Evolutionary conservation across 306 rosid genomes (phyloP).

Genomic region (Gastrolobium villosum): DNA sequence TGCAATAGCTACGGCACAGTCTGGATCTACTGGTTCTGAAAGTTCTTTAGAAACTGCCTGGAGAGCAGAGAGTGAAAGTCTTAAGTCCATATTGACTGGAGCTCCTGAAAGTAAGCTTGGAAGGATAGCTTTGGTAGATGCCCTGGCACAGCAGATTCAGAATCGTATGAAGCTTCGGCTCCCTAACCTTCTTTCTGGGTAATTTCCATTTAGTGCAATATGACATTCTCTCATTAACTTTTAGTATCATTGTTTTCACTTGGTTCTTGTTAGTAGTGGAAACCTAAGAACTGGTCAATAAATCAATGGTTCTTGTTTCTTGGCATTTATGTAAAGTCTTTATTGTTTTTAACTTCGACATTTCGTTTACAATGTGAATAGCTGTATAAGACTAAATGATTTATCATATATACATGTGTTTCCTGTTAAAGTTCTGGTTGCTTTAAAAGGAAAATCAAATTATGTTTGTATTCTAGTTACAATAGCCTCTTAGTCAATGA

Average conservation of each 20-base stretch:
- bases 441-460: not conserved
- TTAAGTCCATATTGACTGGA: constrained; percentile 90
- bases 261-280: constrained; percentile 30
- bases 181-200: constrained; percentile 96
- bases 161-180: constrained; percentile 91
- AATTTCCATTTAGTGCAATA: constrained; percentile 45
- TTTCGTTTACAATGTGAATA: constrained; percentile 29
- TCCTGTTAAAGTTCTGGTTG: constrained; percentile 13
- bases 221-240: constrained; percentile 14
- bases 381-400: constrained; percentile 23
- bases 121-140: constrained; percentile 92
- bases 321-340: constrained; percentile 7
- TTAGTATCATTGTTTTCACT: constrained; percentile 18
- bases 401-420: constrained; percentile 14
- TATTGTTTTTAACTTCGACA: constrained; percentile 33
- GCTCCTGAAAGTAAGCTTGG: constrained; percentile 97
- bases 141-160: constrained; percentile 90
- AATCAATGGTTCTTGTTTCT: constrained; percentile 17
- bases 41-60: constrained; percentile 97
- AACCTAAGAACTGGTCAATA: constrained; percentile 26
- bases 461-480: not conserved
- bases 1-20: constrained; percentile 90
- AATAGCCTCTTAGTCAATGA: not conserved
- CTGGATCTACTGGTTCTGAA: constrained; percentile 92
- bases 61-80: constrained; percentile 98